These are phyloP conservation scores for Blastocystis sp. DNA, from an alignment of 352 stramenopile genomes.

Conservation along the genomic window DNA sequence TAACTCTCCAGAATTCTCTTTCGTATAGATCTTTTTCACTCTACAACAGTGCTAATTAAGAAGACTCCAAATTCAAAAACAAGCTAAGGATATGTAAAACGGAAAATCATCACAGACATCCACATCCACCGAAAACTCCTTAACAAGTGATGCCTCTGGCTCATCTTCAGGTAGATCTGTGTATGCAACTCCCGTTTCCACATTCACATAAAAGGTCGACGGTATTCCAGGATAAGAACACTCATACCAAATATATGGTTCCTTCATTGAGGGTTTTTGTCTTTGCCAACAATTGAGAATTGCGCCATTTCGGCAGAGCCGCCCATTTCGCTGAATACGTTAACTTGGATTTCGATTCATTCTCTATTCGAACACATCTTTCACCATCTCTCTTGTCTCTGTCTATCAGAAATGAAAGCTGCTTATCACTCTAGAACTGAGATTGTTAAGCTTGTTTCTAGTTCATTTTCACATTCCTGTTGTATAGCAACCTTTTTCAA, in stretches of 20 bases:
- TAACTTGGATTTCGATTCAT: too few relatives aligned
- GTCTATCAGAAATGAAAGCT: too few relatives aligned
- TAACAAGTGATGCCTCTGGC: background rate
- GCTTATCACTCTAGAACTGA: too few relatives aligned
- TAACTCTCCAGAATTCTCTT: background rate
- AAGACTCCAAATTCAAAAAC: background rate
- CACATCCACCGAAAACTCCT: background rate
- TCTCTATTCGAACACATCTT: too few relatives aligned
- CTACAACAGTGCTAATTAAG: constrained; percentile 10
- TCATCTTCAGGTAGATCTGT: background rate
- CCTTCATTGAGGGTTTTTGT: background rate
- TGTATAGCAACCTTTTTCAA: too few relatives aligned
- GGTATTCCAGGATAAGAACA: constrained; percentile 29
- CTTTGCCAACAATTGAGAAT: background rate
- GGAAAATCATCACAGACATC: background rate
- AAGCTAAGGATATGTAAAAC: constrained; percentile 47
- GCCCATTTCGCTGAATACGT: too few relatives aligned
- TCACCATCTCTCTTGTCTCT: too few relatives aligned
- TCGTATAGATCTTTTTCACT: background rate
- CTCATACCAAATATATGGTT: constrained; percentile 50
- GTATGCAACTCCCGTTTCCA: background rate
- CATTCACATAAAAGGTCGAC: constrained; percentile 12
- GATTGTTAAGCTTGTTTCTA: too few relatives aligned
- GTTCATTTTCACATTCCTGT: too few relatives aligned
- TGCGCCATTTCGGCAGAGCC: background rate